Conservation (phyloP, 2,329 filamentous ascomycete genomes). For the Coleophoma crateriformis region DNA sequence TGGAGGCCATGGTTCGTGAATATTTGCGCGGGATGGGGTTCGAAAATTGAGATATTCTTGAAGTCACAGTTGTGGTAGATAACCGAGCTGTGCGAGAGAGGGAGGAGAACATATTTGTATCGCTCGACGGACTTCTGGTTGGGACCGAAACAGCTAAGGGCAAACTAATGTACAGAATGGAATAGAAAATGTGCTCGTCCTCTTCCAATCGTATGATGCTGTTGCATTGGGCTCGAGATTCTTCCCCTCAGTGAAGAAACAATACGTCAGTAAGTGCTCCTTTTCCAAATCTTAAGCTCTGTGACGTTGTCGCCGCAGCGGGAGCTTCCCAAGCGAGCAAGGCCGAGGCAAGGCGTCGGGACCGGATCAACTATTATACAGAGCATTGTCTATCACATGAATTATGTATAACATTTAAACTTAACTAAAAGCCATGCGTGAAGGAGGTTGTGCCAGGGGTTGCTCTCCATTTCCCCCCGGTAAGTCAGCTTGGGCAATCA, state of each 20-base stretch:
- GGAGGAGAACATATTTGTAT: slow-evolving; percentile 7
- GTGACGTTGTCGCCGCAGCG: background rate
- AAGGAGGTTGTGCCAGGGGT: too few species aligned
- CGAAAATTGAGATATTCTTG: slow-evolving; percentile 11
- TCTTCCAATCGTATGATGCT: background rate
- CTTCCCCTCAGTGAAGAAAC: background rate
- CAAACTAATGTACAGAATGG: background rate
- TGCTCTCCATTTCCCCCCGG: background rate
- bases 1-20: slow-evolving; percentile 12
- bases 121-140: too few species aligned
- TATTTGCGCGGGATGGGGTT: slow-evolving; percentile 11
- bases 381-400: too few species aligned
- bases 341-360: too few species aligned
- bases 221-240: too few species aligned
- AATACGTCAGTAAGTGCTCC: background rate
- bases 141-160: background rate
- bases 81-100: slow-evolving; percentile 7
- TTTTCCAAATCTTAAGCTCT: background rate
- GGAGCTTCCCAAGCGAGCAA: too few species aligned
- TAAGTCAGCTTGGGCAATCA: too few species aligned
- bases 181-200: too few species aligned
- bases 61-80: slow-evolving; percentile 4
- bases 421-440: too few species aligned
- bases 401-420: too few species aligned
- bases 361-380: background rate